Percentiles rank a stretch among this genome's conserved stretches.
These are phyloP conservation scores for Manihot esculenta DNA, from an alignment of 441 rosid species.

Conservation along the genomic window DNA sequence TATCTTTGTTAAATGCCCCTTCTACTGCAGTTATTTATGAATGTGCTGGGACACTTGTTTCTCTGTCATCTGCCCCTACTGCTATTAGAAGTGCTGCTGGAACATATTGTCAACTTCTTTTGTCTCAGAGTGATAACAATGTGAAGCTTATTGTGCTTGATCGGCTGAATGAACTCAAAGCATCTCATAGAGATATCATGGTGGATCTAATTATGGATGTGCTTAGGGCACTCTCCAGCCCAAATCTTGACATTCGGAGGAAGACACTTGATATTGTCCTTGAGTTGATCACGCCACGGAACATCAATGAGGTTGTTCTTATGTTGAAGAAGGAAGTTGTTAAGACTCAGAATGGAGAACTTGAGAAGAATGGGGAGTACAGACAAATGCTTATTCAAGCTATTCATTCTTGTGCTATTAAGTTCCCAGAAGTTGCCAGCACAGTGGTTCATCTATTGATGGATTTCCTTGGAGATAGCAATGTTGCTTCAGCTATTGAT, in stretches of 20 bases:
- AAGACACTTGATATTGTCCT: conserved; percentile 84
- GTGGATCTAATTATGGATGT: conserved; percentile 91
- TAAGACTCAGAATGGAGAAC: conserved; percentile 87
- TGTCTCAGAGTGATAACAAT: conserved; percentile 91
- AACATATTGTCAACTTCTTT: conserved; percentile 85
- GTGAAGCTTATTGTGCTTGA: conserved; percentile 93
- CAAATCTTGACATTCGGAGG: conserved; percentile 77
- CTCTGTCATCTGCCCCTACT: conserved; percentile 88
- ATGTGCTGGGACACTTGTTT: conserved; percentile 86
- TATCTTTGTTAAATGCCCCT: conserved; percentile 76
- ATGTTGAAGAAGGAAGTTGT: conserved; percentile 91
- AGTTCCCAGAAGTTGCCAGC: conserved; percentile 95
- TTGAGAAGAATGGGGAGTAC: conserved; percentile 89
- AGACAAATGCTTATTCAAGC: conserved; percentile 97
- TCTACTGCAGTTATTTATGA: conserved; percentile 86
- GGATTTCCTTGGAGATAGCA: conserved; percentile 93
- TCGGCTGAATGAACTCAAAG: conserved; percentile 74
- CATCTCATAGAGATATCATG: conserved; percentile 78
- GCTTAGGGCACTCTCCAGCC: conserved; percentile 86
- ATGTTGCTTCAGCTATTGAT: conserved; percentile 90
- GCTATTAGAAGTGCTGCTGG: conserved; percentile 86
- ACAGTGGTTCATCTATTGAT: conserved; percentile 89
- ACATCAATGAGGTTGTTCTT: conserved; percentile 75
- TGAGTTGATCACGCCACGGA: conserved; percentile 74
- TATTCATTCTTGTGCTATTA: conserved; percentile 84